These are phyloP conservation scores for Sechiopsis laciniata DNA, from an alignment of 306 rosid species.

Conservation along the genomic window DNA sequence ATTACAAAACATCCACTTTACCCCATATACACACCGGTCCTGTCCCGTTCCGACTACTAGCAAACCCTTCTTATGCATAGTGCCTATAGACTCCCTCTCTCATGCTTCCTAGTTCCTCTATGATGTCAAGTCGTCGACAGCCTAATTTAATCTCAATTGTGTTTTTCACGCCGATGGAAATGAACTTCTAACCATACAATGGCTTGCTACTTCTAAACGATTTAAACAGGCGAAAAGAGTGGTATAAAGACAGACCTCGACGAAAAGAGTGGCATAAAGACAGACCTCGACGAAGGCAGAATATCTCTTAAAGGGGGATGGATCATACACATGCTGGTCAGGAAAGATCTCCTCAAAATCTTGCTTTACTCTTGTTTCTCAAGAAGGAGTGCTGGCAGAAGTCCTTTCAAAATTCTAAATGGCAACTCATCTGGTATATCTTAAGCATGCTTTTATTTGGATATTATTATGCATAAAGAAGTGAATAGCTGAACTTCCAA, in stretches of 20 bases:
- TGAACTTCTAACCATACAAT: not conserved
- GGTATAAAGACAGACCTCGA: slow-evolving; percentile 40
- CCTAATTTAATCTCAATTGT: not conserved
- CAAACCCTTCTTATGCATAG: no score
- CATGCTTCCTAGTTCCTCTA: no score
- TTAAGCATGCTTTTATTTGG: no score
- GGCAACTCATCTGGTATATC: slow-evolving; percentile 72
- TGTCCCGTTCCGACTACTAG: no score
- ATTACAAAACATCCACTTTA: no score
- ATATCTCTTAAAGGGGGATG: slow-evolving; percentile 83
- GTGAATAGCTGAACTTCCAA: no score
- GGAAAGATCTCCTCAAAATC: slow-evolving; percentile 96
- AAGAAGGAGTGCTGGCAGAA: slow-evolving; percentile 79
- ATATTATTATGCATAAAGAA: no score
- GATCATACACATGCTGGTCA: slow-evolving; percentile 71
- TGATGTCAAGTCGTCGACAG: not conserved
- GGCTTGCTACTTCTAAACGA: not conserved
- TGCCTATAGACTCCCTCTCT: no score
- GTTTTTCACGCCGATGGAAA: not conserved
- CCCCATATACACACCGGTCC: no score
- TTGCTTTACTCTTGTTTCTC: slow-evolving; percentile 88
- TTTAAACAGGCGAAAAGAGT: not conserved
- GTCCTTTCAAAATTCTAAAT: slow-evolving; percentile 90
- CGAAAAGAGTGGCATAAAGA: slow-evolving; percentile 16
- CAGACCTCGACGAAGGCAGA: slow-evolving; percentile 62